Evolutionary conservation across 495 filamentous ascomycete species (phyloP), one percentile per base, ranked within the genome.

Genomic region (Podospora tetraspora): DNA sequence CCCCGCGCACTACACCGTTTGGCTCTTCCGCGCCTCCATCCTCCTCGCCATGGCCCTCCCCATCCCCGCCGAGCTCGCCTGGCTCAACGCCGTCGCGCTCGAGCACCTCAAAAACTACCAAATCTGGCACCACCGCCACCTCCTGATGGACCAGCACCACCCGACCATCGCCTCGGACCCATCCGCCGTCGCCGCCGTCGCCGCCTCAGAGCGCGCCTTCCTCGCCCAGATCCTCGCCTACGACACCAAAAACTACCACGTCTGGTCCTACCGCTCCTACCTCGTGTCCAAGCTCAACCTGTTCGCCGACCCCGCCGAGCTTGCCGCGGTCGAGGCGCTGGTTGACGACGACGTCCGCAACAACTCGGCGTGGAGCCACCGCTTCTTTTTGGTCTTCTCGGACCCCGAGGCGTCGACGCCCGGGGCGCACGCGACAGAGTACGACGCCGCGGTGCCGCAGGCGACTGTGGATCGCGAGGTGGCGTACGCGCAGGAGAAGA

Each of bases 171-270:
- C 83, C 19, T 81, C 69, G 11, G 67, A 75, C n/a, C 67, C 75
- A 0, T 58, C 66, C 6, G 73, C 71, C 23, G 63, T 84, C 6
- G 69, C 76, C 4, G 63, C 60, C 5, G 74, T 87, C 34, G 83
- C 77, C 12, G 66, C 72, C 1, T 75, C 84, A 21, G 95, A 99
- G 80, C 76, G 80, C 29, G 81, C 82, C 52, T 99, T 99, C 82
- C 85, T 97, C 59, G 84, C 83, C 67, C 73, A 84, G 57, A 97
- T 97, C 87, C 91, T 99, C 58, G 84, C 85, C 66, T 83, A 89
- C 71, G 95, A 99, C 78, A 86, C 89, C 13, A 99, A 99, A 78
- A 99, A 99, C 82, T 98, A 98, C 76, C 95, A 99, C 77, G 96
- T 99, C 56, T 99, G 95, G 94, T 91, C 89, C 63, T 98, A 98